phyloP scores from a whole-genome alignment of 768 basidiomycete species.

The Kwoniella shandongensis region DNA sequence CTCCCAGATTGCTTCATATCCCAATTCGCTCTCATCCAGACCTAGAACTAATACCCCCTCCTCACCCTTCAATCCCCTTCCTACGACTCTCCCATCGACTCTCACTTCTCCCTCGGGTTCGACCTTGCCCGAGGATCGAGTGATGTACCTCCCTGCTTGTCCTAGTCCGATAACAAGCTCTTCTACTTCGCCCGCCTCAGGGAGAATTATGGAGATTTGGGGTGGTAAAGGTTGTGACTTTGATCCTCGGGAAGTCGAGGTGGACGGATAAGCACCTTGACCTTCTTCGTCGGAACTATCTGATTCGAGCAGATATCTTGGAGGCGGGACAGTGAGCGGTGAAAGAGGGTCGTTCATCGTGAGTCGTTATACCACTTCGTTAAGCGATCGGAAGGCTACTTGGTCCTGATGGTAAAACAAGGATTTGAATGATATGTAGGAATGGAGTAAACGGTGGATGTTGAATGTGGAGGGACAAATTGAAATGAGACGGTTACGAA shows the following conservation, averaged over 20 bases:
- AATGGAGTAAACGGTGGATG: constrained; percentile 7
- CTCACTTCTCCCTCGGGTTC: not conserved
- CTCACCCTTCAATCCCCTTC: constrained; percentile 14
- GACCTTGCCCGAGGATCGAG: not conserved
- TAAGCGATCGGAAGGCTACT: too few relatives aligned
- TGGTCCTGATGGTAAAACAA: too few relatives aligned
- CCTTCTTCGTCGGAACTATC: constrained; percentile 51
- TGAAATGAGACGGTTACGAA: constrained; percentile 2
- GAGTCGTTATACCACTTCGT: too few relatives aligned
- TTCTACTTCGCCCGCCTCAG: not conserved
- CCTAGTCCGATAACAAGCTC: constrained; percentile 28
- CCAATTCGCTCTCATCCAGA: constrained; percentile 1
- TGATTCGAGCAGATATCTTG: constrained; percentile 47
- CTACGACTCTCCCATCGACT: constrained; percentile 10
- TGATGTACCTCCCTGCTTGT: constrained; percentile 36
- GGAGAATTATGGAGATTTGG: too few relatives aligned
- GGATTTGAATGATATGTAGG: not conserved
- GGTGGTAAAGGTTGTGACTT: not conserved
- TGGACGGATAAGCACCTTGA: constrained; percentile 34
- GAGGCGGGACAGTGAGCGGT: constrained; percentile 34
- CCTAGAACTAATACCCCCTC: constrained; percentile 3
- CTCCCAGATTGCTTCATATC: constrained; percentile 5
- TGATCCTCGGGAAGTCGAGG: constrained; percentile 14
- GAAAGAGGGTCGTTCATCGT: constrained; percentile 44
- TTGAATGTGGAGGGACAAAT: not conserved